phyloP scores from a whole-genome alignment of 1,284 basidiomycete genomes.

The Leccinum subspadiceum region DNA sequence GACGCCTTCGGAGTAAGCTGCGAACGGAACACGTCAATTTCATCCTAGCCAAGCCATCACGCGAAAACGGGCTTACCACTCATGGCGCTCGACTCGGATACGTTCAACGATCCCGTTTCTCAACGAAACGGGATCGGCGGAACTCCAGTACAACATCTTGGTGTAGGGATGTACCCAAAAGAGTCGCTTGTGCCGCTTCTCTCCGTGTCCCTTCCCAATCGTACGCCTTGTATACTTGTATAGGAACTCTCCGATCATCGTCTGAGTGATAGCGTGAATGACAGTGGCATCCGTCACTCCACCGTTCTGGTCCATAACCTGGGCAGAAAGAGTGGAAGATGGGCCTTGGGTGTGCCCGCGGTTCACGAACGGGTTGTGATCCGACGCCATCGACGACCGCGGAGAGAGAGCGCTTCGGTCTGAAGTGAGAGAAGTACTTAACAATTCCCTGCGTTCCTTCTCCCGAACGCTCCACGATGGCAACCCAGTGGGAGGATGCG shows the following conservation, averaged over 20 bases:
- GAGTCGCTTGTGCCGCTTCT: slow-evolving; percentile 91
- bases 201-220: slow-evolving; percentile 90
- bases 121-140: slow-evolving; percentile 67
- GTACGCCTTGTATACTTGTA: slow-evolving; percentile 95
- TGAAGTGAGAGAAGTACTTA: slow-evolving; percentile 62
- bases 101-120: slow-evolving; percentile 53
- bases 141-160: slow-evolving; percentile 96
- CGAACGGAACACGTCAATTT: slow-evolving; percentile 12
- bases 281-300: slow-evolving; percentile 76
- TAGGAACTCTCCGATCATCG: slow-evolving; percentile 99
- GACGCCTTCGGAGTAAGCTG: slow-evolving; percentile 95
- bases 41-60: slow-evolving; percentile 6
- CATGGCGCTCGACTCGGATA: slow-evolving; percentile 92
- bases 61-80: slow-evolving; percentile 67
- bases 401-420: slow-evolving; percentile 65
- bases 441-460: slow-evolving; percentile 54
- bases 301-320: slow-evolving; percentile 14
- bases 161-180: slow-evolving; percentile 99
- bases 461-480: slow-evolving; percentile 48
- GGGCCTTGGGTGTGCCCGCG: slow-evolving; percentile 34
- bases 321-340: slow-evolving; percentile 41
- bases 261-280: slow-evolving; percentile 97
- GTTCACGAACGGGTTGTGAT: slow-evolving; percentile 50
- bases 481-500: slow-evolving; percentile 39
- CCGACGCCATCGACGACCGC: slow-evolving; percentile 76